Evolutionary conservation across 176 grass and related monocot species (phyloP).

Genomic region (Lolium multiflorum): DNA sequence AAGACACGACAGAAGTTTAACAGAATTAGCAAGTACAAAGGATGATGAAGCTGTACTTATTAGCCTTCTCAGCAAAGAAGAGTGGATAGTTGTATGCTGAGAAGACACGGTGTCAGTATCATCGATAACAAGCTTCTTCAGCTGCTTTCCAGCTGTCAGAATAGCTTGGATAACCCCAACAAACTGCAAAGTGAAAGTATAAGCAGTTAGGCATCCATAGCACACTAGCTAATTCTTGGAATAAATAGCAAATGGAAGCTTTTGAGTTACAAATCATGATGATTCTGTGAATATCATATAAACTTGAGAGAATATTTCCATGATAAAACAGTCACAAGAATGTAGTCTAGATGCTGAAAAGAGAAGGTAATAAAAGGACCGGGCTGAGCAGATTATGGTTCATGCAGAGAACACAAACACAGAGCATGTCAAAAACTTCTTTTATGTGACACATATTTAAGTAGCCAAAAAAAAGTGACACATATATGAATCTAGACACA

Average conservation of each 20-base stretch:
- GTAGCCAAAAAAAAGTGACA: neutral
- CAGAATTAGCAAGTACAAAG: slow-evolving; percentile 57
- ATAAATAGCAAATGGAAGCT: neutral
- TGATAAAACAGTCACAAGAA: neutral
- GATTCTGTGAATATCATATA: neutral
- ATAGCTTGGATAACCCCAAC: slow-evolving; percentile 84
- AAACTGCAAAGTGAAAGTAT: slow-evolving; percentile 58
- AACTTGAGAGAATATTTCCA: neutral
- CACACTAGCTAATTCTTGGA: neutral
- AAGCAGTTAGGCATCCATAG: slow-evolving; percentile 20
- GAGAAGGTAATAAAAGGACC: slow-evolving; percentile 1
- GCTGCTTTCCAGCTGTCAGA: slow-evolving; percentile 74
- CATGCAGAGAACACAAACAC: neutral
- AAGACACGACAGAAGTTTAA: slow-evolving; percentile 82
- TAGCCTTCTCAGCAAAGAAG: slow-evolving; percentile 82
- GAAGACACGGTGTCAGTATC: slow-evolving; percentile 42
- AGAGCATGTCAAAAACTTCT: neutral
- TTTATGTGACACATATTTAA: neutral
- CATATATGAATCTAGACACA: neutral
- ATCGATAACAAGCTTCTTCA: slow-evolving; percentile 67
- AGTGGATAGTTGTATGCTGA: slow-evolving; percentile 52
- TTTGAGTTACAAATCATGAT: neutral
- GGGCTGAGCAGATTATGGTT: neutral
- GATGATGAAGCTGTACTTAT: slow-evolving; percentile 77
- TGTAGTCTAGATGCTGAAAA: slow-evolving; percentile 26